phyloP scores from a whole-genome alignment of 1,139 yeast genomes.

The Kurtzmaniella natalensis region DNA sequence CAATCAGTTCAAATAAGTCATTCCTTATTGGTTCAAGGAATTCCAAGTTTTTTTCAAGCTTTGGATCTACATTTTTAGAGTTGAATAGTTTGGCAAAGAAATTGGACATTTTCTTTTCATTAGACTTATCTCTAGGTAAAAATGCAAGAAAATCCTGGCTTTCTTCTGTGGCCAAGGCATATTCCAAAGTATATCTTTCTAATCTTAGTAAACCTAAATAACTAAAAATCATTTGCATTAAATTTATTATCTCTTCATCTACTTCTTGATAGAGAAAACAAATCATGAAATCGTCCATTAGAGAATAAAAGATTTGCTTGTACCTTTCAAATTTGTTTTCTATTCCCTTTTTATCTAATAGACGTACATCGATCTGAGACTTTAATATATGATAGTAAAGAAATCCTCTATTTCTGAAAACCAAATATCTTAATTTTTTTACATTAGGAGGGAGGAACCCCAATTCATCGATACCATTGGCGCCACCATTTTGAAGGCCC shows the following conservation, averaged over 20 bases:
- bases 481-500: slow-evolving; percentile 39
- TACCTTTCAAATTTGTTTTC: slow-evolving; percentile 12
- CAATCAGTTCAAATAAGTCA: slow-evolving; percentile 25
- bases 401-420: slow-evolving; percentile 78
- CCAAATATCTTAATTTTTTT: slow-evolving; percentile 68
- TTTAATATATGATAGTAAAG: slow-evolving; percentile 51
- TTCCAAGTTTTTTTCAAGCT: slow-evolving; percentile 12
- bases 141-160: slow-evolving; percentile 43
- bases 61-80: not conserved
- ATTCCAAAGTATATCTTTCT: slow-evolving; percentile 63
- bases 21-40: slow-evolving; percentile 27
- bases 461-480: slow-evolving; percentile 37
- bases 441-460: slow-evolving; percentile 61
- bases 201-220: slow-evolving; percentile 47
- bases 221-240: slow-evolving; percentile 46
- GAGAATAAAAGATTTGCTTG: slow-evolving; percentile 30
- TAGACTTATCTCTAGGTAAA: slow-evolving; percentile 20
- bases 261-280: slow-evolving; percentile 62
- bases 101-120: slow-evolving; percentile 14
- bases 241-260: slow-evolving; percentile 48
- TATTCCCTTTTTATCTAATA: slow-evolving; percentile 3
- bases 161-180: slow-evolving; percentile 47
- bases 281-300: slow-evolving; percentile 51
- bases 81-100: slow-evolving; percentile 1
- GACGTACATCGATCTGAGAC: slow-evolving; percentile 4